Evolutionary conservation across 164 flowering plant species (phyloP).

Genomic region (Cinnamomum chago): DNA sequence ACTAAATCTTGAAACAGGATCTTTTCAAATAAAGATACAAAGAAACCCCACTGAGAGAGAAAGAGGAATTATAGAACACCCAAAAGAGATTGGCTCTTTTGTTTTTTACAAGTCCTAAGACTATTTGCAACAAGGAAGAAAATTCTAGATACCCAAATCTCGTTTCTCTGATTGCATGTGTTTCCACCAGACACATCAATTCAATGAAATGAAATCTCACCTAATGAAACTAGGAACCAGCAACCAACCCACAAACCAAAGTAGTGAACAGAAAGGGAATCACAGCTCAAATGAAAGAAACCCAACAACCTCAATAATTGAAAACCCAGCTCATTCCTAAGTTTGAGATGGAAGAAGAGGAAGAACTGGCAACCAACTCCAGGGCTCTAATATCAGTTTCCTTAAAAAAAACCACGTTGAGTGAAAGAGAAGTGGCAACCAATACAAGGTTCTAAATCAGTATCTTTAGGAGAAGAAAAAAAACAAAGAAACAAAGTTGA

Average conservation of each 20-base stretch:
- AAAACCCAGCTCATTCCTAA: not conserved
- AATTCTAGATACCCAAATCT: not conserved
- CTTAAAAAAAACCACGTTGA: not conserved
- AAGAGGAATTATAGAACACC: not conserved
- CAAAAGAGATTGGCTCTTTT: not conserved
- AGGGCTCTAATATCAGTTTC: not conserved
- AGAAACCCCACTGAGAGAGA: not conserved
- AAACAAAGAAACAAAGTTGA: not conserved
- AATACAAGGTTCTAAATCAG: too few relatives aligned
- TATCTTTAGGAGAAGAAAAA: too few relatives aligned
- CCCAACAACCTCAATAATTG: not conserved
- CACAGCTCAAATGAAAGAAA: not conserved
- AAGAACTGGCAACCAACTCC: not conserved
- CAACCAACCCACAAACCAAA: not conserved
- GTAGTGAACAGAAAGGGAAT: not conserved
- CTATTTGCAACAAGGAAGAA: not conserved
- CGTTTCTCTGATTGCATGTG: not conserved
- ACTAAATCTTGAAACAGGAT: not conserved
- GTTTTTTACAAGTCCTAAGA: too few relatives aligned
- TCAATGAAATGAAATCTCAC: not conserved
- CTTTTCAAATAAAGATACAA: not conserved
- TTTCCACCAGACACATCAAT: not conserved
- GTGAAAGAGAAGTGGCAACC: too few relatives aligned
- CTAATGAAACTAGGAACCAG: not conserved
- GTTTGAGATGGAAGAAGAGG: constrained; percentile 1